Base-by-base conservation (phyloP, 169 alveolate genomes). In the Cryptosporidium canis region DNA sequence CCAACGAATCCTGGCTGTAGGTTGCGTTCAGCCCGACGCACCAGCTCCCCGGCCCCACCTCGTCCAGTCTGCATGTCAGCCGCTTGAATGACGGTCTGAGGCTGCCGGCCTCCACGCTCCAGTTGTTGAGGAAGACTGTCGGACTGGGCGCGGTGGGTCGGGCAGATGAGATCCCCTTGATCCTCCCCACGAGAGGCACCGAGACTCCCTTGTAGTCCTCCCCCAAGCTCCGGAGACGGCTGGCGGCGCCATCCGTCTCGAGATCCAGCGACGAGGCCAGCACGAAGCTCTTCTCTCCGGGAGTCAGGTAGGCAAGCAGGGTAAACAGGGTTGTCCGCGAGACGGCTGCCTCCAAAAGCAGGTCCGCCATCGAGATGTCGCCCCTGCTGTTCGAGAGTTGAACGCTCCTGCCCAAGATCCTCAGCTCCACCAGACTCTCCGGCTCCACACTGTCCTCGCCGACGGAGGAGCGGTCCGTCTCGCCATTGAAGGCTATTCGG, bases 11-110 rank as follows among this genome's bases (percentile, higher is more conserved):
- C 21, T 56, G 43, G 29, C n/a, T 16, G 37, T 58, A 58, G 37
- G 56, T 56, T 24, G 85, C 85, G 9, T 56, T 61, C 35, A 77
- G 41, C 8, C 85, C 85, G 16, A 61, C 39, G 35, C 85, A 77
- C 85, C 85, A 77, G 11, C 37, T 56, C 3, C 31, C 47, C 7
- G 63, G 72, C 6, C 14, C 41, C 33, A 51, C 12, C 14, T 58
- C 72, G 1, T 55, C 56, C 35, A 77, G 29, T 14, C 5, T 39
- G 16, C 85, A 77, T 11, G 58, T 61, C 21, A 61, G 18, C 21
- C 58, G 85, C 41, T 58, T 77, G 0, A 21, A 43, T 21, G 85
- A 77, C 12, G 85, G 72, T 21, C 43, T 77, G 9, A 77, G 21
- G 31, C 44, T 58, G 2, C 39, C 64, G 0, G 63, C 39, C 9